A percentile compares a stretch with the other conserved stretches of the same genome.
Evolutionary conservation across 352 stramenopile genomes (phyloP).

Genomic region (Thalassiosira hispida): DNA sequence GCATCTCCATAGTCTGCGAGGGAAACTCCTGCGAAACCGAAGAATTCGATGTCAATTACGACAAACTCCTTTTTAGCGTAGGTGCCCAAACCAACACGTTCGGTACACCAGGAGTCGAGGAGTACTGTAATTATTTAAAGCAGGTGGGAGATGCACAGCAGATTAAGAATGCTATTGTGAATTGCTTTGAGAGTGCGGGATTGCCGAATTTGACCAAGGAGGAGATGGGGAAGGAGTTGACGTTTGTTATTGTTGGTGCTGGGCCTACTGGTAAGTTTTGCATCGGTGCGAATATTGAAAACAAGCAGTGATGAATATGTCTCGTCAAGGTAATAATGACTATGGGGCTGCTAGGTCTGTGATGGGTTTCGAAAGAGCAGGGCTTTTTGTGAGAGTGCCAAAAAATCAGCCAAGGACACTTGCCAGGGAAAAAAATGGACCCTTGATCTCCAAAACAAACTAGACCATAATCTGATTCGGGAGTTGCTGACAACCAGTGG

Average conservation of each 20-base stretch:
- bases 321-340: too few species aligned
- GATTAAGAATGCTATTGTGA: constrained; percentile 86
- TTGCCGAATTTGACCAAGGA: constrained; percentile 82
- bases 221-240: constrained; percentile 73
- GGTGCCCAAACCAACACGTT: constrained; percentile 88
- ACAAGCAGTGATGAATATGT: too few species aligned
- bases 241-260: constrained; percentile 87
- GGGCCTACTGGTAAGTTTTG: constrained; percentile 82
- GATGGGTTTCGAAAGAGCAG: too few species aligned
- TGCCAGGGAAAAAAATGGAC: too few species aligned
- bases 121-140: constrained; percentile 88
- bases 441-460: too few species aligned
- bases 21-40: constrained; percentile 85
- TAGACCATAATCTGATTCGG: too few species aligned
- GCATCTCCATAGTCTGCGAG: constrained; percentile 86
- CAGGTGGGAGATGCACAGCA: constrained; percentile 84
- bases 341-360: too few species aligned
- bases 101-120: constrained; percentile 85
- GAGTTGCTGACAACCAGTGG: too few species aligned
- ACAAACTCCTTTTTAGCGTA: constrained; percentile 85
- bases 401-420: too few species aligned
- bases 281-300: background rate
- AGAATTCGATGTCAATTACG: constrained; percentile 86
- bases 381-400: too few species aligned
- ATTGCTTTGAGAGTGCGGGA: constrained; percentile 88